phyloP scores from a whole-genome alignment of 768 basidiomycete genomes.

The Rhizopogon salebrosus region DNA sequence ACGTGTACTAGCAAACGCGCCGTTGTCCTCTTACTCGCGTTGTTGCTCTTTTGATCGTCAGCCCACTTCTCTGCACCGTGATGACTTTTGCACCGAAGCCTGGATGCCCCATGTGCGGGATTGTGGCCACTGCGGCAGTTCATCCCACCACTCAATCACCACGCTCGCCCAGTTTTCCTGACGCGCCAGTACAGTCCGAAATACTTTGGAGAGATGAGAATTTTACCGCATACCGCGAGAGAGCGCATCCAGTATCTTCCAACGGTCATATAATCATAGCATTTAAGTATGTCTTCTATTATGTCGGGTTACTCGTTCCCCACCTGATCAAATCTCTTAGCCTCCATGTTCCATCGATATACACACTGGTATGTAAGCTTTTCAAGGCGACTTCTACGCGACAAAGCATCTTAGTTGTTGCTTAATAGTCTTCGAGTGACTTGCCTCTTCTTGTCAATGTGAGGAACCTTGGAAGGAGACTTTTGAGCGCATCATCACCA shows the following conservation, averaged over 20 bases:
- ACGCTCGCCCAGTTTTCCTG: conserved; percentile 40
- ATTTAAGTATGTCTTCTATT: conserved; percentile 56
- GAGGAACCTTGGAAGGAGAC: conserved; percentile 50
- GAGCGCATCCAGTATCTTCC: conserved; percentile 64
- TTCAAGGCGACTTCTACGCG: not conserved
- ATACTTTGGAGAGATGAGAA: conserved; percentile 74
- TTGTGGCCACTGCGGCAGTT: conserved; percentile 49
- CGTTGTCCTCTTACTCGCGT: too few species aligned
- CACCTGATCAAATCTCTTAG: conserved; percentile 30
- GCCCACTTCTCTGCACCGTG: not conserved
- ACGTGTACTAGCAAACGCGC: too few species aligned
- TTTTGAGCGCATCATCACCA: conserved; percentile 45
- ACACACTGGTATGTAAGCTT: conserved; percentile 51
- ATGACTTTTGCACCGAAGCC: conserved; percentile 58
- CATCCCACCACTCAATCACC: conserved; percentile 40
- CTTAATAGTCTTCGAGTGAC: conserved; percentile 62
- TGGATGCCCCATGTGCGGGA: conserved; percentile 76
- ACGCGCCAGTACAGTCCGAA: conserved; percentile 47
- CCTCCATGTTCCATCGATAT: conserved; percentile 75
- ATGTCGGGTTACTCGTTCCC: conserved; percentile 41
- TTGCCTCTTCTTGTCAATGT: conserved; percentile 65
- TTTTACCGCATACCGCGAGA: conserved; percentile 71
- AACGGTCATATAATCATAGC: conserved; percentile 67
- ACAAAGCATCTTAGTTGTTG: conserved; percentile 4
- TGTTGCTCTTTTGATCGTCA: not conserved